Evolutionary conservation across 2,329 filamentous ascomycete species (phyloP).

Genomic region (Verruconis gallopava): DNA sequence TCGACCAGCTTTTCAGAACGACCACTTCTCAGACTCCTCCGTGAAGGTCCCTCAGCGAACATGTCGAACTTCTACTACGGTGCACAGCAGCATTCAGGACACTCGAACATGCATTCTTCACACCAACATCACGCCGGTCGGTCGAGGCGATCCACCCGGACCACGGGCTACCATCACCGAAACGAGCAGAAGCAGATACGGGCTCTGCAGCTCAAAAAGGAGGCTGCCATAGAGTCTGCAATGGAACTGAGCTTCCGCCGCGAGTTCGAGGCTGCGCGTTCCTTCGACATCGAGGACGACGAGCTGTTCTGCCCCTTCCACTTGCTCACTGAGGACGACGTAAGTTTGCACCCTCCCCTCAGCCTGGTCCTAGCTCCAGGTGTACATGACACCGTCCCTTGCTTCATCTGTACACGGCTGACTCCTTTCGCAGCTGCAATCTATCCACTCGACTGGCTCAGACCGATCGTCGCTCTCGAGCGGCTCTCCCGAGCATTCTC

Average conservation of each 20-base stretch:
- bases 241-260: constrained; percentile 66
- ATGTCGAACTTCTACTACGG: constrained; percentile 40
- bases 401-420: constrained; percentile 15
- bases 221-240: constrained; percentile 55
- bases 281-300: constrained; percentile 92
- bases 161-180: constrained; percentile 72
- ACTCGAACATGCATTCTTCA: constrained; percentile 42
- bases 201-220: constrained; percentile 73
- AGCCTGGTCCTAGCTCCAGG: background rate
- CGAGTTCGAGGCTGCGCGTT: constrained; percentile 81
- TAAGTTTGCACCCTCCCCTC: constrained; percentile 31
- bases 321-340: constrained; percentile 85
- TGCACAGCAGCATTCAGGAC: constrained; percentile 32
- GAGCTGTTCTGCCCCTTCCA: constrained; percentile 83
- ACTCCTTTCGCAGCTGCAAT: constrained; percentile 55
- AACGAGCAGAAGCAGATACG: constrained; percentile 48
- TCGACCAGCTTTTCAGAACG: background rate
- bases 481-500: constrained; percentile 83
- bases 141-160: constrained; percentile 69
- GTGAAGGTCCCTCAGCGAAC: constrained; percentile 13
- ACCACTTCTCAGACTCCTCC: background rate
- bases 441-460: constrained; percentile 77
- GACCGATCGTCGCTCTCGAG: constrained; percentile 92
- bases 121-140: constrained; percentile 76
- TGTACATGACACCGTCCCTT: background rate